Conservation (phyloP, 2,329 filamentous ascomycete species). For the Penicillium hordei region DNA sequence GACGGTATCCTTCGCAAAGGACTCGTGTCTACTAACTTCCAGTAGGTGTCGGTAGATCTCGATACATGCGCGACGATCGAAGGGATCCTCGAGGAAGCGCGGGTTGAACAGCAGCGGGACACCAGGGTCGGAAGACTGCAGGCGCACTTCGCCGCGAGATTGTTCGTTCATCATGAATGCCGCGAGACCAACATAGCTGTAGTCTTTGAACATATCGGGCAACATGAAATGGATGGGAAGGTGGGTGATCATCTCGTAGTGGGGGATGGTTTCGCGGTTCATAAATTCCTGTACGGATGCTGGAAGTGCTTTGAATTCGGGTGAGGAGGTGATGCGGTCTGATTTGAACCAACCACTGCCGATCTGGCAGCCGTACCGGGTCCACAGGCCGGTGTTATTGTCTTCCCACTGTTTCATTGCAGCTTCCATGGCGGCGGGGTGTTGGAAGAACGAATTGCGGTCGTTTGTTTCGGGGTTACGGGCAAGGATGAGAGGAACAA, state of each 20-base stretch:
- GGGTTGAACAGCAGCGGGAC: conserved; percentile 56
- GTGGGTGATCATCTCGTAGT: conserved; percentile 56
- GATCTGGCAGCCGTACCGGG: conserved; percentile 31
- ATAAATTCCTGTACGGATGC: conserved; percentile 47
- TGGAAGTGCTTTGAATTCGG: conserved; percentile 55
- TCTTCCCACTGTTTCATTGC: conserved; percentile 52
- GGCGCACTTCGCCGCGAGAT: conserved; percentile 51
- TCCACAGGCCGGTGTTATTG: conserved; percentile 42
- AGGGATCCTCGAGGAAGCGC: conserved; percentile 54
- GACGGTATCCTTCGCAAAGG: conserved; percentile 48
- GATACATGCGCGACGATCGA: conserved; percentile 54
- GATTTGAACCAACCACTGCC: conserved; percentile 46
- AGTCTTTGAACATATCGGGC: conserved; percentile 39
- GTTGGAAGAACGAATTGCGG: conserved; percentile 49
- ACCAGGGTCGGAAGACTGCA: conserved; percentile 54
- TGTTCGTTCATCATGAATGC: conserved; percentile 57
- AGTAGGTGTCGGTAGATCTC: conserved; percentile 50
- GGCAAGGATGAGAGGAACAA: conserved; percentile 35
- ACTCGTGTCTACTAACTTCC: conserved; percentile 45
- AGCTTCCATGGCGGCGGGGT: conserved; percentile 43
- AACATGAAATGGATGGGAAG: conserved; percentile 46
- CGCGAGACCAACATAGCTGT: conserved; percentile 47
- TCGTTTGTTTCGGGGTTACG: conserved; percentile 46
- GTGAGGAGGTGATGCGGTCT: conserved; percentile 38
- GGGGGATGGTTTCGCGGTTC: conserved; percentile 53